Conservation (phyloP, 2,329 filamentous ascomycete species). For the Verticillium nubilum region DNA sequence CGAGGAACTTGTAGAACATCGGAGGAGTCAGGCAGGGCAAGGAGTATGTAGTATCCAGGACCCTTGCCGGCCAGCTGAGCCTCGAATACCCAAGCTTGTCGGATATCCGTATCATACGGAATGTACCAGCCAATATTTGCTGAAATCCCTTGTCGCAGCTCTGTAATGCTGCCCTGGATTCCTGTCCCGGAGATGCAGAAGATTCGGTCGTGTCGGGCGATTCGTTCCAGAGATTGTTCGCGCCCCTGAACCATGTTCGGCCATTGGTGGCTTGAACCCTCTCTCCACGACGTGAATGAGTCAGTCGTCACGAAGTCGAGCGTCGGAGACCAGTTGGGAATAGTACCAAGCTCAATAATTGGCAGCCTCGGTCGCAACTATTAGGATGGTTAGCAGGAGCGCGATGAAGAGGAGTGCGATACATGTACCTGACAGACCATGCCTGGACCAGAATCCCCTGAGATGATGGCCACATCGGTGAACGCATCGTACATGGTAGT, state of each 20-base stretch:
- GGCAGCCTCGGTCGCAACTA: conserved; percentile 11
- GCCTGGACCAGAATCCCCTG: conserved; percentile 73
- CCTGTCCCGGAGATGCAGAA: conserved; percentile 65
- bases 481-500: conserved; percentile 64
- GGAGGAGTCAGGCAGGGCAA: conserved; percentile 45
- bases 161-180: conserved; percentile 56
- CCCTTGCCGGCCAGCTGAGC: conserved; percentile 14
- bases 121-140: conserved; percentile 59
- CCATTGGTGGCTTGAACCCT: conserved; percentile 21
- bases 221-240: background rate
- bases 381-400: background rate
- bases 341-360: conserved; percentile 31
- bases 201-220: conserved; percentile 40
- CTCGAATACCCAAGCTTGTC: conserved; percentile 48
- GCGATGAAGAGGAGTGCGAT: background rate
- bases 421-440: conserved; percentile 64
- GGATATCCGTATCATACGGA: conserved; percentile 42
- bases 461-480: conserved; percentile 74
- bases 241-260: conserved; percentile 5
- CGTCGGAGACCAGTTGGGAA: conserved; percentile 60
- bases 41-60: conserved; percentile 33
- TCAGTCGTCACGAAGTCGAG: conserved; percentile 49
- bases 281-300: conserved; percentile 22
- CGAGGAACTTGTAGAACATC: conserved; percentile 41
- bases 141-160: conserved; percentile 65